phyloP scores from a whole-genome alignment of 768 basidiomycete species.

The Boletus tomentosulus region DNA sequence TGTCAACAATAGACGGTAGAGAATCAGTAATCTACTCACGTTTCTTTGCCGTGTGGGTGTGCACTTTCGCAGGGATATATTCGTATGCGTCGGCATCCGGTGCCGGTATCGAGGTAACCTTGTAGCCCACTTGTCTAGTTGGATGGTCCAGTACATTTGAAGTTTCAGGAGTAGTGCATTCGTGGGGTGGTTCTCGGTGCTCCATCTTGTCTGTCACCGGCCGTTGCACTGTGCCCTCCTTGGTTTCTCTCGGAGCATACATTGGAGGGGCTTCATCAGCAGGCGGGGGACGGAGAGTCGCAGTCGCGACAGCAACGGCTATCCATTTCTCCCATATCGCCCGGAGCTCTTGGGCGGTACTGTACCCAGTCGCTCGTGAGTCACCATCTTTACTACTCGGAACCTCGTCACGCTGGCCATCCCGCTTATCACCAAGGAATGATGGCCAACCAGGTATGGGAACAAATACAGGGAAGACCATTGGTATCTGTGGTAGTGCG shows the following conservation, averaged over 20 bases:
- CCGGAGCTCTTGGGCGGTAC: constrained; percentile 59
- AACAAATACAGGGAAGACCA: constrained; percentile 78
- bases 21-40: constrained; percentile 38
- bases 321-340: constrained; percentile 78
- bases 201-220: constrained; percentile 2
- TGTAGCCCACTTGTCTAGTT: constrained; percentile 45
- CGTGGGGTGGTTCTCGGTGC: constrained; percentile 1
- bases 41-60: constrained; percentile 52
- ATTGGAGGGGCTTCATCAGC: constrained; percentile 63
- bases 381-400: constrained; percentile 32
- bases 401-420: constrained; percentile 28
- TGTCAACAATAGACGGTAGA: not conserved
- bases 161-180: constrained; percentile 18
- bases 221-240: constrained; percentile 8
- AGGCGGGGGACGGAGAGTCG: constrained; percentile 39
- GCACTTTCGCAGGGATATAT: constrained; percentile 51
- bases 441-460: constrained; percentile 64
- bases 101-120: constrained; percentile 47
- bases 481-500: constrained; percentile 60
- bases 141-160: constrained; percentile 30
- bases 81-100: constrained; percentile 67
- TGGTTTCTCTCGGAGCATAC: constrained; percentile 61
- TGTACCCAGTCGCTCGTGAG: constrained; percentile 36
- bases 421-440: constrained; percentile 50
- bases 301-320: constrained; percentile 47